Base-by-base conservation (phyloP, 495 filamentous ascomycete genomes). In the Talaromyces wortmannii region DNA sequence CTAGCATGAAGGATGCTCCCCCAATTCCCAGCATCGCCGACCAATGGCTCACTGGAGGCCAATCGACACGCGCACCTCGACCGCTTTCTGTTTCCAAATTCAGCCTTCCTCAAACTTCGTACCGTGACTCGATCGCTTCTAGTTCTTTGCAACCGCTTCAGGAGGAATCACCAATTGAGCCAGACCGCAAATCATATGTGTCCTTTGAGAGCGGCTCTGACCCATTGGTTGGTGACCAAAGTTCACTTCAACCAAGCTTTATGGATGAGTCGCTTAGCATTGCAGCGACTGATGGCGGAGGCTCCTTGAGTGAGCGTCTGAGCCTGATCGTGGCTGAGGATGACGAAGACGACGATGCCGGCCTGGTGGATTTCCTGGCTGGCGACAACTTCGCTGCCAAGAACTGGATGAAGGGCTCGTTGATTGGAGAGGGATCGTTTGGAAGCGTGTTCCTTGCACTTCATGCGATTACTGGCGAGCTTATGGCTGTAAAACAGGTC, bases 401-500 rank as follows among this genome's bases (percentile, higher is more conserved):
- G 72, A 91, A 92, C 65, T 99, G 95, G 91, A 99, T 99, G 91
- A 96, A 97, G 72, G 94, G 94, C 63, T 90, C 91, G 12, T 73
- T 97, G 48, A 99, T 99, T 61, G 94, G 94, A 46, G 91, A 96
- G 68, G 94, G 94, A 56, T 96, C 91, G 46, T 99, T 99, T 63
- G 94, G 94, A 62, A 92, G 89, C 60, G 94, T 99, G 49, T 99
- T 91, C 74, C 78, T 99, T 42, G 95, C 94, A 53, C 78, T 99
- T n/a, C 95, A 97, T 63, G 87, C 94, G 53, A 86, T 99, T 53
- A 99, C 95, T 29, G 94, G 92, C 62, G 95, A 96, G 67, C 86
- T 99, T 43, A 91, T 99, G 78, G 94, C 94, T 43, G 94, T 99
- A 40, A 99, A 99, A 75, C 94, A 97, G 71, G 94, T 99, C 54